Percentiles rank a stretch among this genome's conserved stretches.
Conservation (phyloP, 2,329 filamentous ascomycete species). For the Ophiostoma sp. region DNA sequence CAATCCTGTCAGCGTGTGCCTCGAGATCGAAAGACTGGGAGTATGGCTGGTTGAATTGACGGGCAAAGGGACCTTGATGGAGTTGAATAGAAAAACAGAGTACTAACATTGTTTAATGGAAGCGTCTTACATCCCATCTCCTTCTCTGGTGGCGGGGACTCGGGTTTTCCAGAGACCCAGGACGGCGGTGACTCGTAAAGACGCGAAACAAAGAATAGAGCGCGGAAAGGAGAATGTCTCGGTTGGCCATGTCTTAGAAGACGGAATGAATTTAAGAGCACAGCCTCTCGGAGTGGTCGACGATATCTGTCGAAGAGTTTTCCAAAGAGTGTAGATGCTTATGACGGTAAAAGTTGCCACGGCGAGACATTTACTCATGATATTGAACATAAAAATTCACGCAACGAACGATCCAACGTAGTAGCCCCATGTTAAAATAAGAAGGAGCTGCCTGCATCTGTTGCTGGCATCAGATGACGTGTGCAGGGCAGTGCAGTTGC, state of each 20-base stretch:
- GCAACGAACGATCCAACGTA: background rate
- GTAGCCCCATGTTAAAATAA: background rate
- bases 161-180: background rate
- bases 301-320: too few species aligned
- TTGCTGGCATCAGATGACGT: background rate
- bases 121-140: too few species aligned
- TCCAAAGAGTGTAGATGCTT: too few species aligned
- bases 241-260: background rate
- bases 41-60: too few species aligned
- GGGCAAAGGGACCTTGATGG: too few species aligned
- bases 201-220: slow-evolving; percentile 2
- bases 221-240: background rate
- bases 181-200: background rate
- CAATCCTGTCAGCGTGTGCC: too few species aligned
- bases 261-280: background rate
- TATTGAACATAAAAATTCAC: background rate
- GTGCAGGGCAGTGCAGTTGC: slow-evolving; percentile 5
- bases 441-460: background rate
- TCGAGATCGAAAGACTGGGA: too few species aligned
- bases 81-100: too few species aligned
- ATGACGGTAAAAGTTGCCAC: background rate
- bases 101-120: too few species aligned
- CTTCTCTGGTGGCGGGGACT: too few species aligned
- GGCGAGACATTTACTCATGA: background rate
- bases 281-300: background rate